Base-by-base conservation (phyloP, 23 red algal genomes). In the Pyropia haitanensis region DNA sequence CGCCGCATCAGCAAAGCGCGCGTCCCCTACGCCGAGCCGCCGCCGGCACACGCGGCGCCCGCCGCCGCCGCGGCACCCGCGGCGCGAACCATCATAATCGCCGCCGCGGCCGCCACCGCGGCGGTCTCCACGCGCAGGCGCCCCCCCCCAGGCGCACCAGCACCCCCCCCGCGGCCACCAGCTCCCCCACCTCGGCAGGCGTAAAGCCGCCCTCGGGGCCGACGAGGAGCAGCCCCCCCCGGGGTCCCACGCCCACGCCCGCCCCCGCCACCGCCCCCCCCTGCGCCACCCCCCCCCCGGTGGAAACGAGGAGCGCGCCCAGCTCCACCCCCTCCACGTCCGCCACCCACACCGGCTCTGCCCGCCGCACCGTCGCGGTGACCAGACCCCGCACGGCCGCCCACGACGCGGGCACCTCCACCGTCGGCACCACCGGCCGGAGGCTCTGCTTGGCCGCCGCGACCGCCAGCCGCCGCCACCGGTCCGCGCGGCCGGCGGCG, bases 181-280 rank as follows among this genome's bases (percentile, higher is more conserved):
- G 56, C 24, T 46, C 55, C 7, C 39, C 20, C 53, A 67, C 78
- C 52, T 95, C 90, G 27, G 33, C 44, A 30, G 31, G 27, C 34
- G 81, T 78, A 67, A 95, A 82, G n/a, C 90, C 90, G 6, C 90
- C 90, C 77, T 95, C 90, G 1, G 90, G 90, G 0, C 90, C 81
- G 56, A 77, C 75, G 2, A 82, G 24, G 2, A 81, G 26, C 18
- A 69, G 24, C 13, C 63, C 75, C 5, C 58, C 5, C 56, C 26
- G 26, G 20, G 65, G 13, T 28, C 30, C 68, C 10, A 48, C 22
- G 7, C 56, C 28, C 10, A 18, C 34, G 9, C 39, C 65, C 22
- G n/a, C 1, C n/a, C n/a, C n/a, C n/a, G n/a, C n/a, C 20, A 32
- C 27, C 29, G 21, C 33, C 15, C 51, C 14, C 2, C 28, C 23